Evolutionary conservation across 1,284 basidiomycete genomes (phyloP).

Genomic region (Cutaneotrichosporon dermatis): DNA sequence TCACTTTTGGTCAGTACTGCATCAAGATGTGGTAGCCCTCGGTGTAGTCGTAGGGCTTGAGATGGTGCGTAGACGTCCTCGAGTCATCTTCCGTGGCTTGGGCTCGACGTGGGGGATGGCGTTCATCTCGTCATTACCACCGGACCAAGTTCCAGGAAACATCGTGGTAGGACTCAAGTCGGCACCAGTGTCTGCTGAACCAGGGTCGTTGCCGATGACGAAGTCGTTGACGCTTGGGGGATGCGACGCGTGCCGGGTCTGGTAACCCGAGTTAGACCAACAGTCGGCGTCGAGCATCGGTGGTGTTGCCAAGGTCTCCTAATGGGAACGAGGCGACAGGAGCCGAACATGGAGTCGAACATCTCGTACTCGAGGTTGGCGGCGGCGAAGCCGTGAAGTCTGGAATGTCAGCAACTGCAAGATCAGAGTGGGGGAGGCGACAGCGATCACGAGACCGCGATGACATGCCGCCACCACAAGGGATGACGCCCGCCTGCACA

Average conservation of each 20-base stretch:
- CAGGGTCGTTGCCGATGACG: background rate
- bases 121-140: background rate
- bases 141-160: slow-evolving; percentile 1
- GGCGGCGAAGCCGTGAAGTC: slow-evolving; percentile 20
- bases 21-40: slow-evolving; percentile 91
- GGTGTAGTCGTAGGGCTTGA: slow-evolving; percentile 63
- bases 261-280: slow-evolving; percentile 19
- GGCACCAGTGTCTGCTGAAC: slow-evolving; percentile 6
- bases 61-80: slow-evolving; percentile 18
- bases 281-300: slow-evolving; percentile 17
- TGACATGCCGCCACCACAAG: background rate
- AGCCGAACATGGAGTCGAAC: slow-evolving; percentile 44
- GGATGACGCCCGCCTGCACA: background rate
- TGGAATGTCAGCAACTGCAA: background rate
- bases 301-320: slow-evolving; percentile 17
- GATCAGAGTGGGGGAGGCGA: too few relatives aligned
- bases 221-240: slow-evolving; percentile 1
- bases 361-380: slow-evolving; percentile 38
- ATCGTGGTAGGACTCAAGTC: slow-evolving; percentile 8
- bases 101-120: slow-evolving; percentile 1
- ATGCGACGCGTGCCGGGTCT: slow-evolving; percentile 7
- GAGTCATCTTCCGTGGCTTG: slow-evolving; percentile 16
- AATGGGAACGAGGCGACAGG: slow-evolving; percentile 38
- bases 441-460: background rate
- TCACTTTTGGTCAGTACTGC: slow-evolving; percentile 81